Evolutionary conservation across 1,284 basidiomycete species (phyloP), one percentile per base, ranked within the genome.

Genomic region (Pseudozyma tsukubaensis): DNA sequence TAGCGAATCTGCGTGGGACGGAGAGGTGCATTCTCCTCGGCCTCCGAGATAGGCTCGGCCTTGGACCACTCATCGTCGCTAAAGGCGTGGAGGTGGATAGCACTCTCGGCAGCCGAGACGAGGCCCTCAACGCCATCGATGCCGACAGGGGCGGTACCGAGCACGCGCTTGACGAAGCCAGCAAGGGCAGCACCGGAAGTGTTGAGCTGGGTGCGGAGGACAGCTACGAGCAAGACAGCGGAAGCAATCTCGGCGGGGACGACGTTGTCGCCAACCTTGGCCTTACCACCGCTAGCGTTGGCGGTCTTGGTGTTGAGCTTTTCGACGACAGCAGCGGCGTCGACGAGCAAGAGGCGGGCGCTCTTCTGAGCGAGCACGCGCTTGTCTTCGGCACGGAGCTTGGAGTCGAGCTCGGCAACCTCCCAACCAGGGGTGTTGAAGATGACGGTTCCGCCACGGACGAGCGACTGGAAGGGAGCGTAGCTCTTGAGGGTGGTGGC

Each of bases 381-480:
- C 72, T 78, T 78, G 74, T 83, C 83, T 50, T 71, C 76, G 37
- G 81, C 77, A 21, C 70, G 70, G 29, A 84, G 77, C 71, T 77
- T 75, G 42, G 72, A 76, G 35, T 72, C 67, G 40, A 84, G 73
- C 66, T 83, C 83, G 36, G 78, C 76, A 14, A 68, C 58, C 40
- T 78, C 77, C 82, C 80, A 82, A 16, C 76, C 78, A 43, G 75
- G 69, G 7, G 74, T 71, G 64, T 82, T 79, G 73, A 84, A 57
- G 45, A 84, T 72, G 39, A 84, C 77, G 32, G 77, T 78, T 21
- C 80, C 83, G 47, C 80, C 77, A 42, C 62, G 61, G 14, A 72
- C 69, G 37, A 84, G 68, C 19, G 79, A 70, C 47, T 72, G 72
- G 61, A 84, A 79, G 45, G 77, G 73, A 34, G 72, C 68, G 67